phyloP scores from a whole-genome alignment of 352 stramenopile species.

The Phytophthora fragariae region DNA sequence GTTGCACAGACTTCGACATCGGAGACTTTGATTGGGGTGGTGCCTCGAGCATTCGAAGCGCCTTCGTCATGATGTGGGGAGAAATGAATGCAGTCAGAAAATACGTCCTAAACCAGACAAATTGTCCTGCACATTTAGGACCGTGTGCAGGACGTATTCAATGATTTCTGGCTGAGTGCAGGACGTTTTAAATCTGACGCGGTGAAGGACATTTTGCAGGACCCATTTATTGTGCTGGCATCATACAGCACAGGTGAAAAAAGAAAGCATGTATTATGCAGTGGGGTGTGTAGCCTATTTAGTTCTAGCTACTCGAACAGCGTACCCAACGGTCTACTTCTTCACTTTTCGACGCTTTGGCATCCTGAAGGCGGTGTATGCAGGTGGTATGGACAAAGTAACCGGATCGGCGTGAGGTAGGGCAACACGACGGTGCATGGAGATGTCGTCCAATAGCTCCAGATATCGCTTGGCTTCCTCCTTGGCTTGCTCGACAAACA shows the following conservation, averaged over 20 bases:
- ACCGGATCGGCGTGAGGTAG: no score
- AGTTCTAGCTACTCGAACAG: no score
- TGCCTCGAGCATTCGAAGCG: slow-evolving; percentile 21
- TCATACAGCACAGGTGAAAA: no score
- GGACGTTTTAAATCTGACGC: slow-evolving; percentile 1
- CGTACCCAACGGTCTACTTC: no score
- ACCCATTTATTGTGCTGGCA: no score
- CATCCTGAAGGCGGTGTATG: no score
- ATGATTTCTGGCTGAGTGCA: neutral
- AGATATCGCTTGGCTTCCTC: neutral
- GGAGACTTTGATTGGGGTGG: slow-evolving; percentile 8
- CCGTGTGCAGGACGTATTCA: neutral
- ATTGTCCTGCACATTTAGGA: slow-evolving; percentile 14
- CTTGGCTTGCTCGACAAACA: slow-evolving; percentile 12
- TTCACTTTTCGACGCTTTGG: no score
- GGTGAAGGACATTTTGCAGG: neutral
- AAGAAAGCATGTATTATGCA: no score
- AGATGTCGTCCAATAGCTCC: slow-evolving; percentile 6
- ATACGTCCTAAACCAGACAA: slow-evolving; percentile 9
- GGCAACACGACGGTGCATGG: no score
- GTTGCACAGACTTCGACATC: neutral
- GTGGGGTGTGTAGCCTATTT: no score
- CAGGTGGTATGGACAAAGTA: no score
- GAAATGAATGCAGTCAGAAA: slow-evolving; percentile 12
- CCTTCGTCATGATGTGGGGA: neutral